Base-by-base conservation (phyloP, 176 grass and related monocot species). In the Otatea glauca region DNA sequence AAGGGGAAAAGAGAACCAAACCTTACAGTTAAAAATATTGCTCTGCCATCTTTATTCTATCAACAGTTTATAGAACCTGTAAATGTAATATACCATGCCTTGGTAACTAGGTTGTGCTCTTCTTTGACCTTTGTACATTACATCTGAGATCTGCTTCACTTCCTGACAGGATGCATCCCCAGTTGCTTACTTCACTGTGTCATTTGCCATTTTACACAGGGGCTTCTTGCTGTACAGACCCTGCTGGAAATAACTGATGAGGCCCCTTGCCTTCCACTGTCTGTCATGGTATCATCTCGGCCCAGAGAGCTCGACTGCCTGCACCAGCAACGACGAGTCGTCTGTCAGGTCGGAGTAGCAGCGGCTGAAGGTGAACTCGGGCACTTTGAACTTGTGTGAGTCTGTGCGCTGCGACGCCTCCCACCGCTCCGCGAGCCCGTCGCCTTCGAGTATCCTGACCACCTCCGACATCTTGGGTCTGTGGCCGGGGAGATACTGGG, bases 281-380 rank as follows among this genome's bases (percentile, higher is more conserved):
- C 34, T 74, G 27, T 45, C 24, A 58, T 78, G 10, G 27, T 65
- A 29, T 95, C 83, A 97, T 85, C 94, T 93, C 6, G 94, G 94
- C 65, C 94, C 94, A 16, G 94, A 97, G 59, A 97, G 91, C 71
- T 97, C 94, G 55, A 97, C 92, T 65, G 91, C 91, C 67, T 97
- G 91, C 72, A 91, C 87, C 69, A 93, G 55, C 54, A 89, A 70
- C 3, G 87, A 89, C 2, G 94, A 97, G 68, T 93, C 89, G 6
- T 94, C 94, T 0, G 84, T 93, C 75, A 93, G 76, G 80, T 92
- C 91, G 4, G 91, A 92, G 82, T 90, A 92, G 70, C 92, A 87
- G 41, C 76, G 84, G 21, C 81, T 55, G 23, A 86, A 89, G 70
- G 81, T 87, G 84, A 93, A 90, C 2, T 93, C 91, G 0, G 91